Percentiles rank a stretch among this genome's conserved stretches.
phyloP scores from a whole-genome alignment of 768 basidiomycete species.

The Collybiopsis confluens region DNA sequence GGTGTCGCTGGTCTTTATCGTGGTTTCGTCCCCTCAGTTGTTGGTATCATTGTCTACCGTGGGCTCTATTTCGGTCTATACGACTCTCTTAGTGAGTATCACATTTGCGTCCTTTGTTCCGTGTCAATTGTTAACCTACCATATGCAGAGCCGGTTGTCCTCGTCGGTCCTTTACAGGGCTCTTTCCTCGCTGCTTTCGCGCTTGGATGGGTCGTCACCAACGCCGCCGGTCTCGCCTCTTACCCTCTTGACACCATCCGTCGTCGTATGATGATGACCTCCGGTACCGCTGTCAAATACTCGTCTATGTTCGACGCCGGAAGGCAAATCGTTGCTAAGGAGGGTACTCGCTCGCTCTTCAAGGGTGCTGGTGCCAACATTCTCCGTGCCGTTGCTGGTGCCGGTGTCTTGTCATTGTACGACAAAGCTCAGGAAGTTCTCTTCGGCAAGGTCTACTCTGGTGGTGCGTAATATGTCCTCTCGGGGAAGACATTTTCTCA shows the following conservation, averaged over 20 bases:
- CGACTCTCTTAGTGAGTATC: slow-evolving; percentile 57
- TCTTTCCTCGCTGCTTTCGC: slow-evolving; percentile 79
- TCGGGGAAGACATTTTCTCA: background rate
- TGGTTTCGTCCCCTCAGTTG: slow-evolving; percentile 83
- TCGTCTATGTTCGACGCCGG: slow-evolving; percentile 81
- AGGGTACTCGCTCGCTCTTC: slow-evolving; percentile 77
- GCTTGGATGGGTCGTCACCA: slow-evolving; percentile 84
- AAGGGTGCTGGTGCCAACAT: slow-evolving; percentile 86
- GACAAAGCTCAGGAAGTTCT: slow-evolving; percentile 95
- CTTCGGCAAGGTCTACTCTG: slow-evolving; percentile 99
- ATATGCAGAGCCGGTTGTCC: slow-evolving; percentile 69
- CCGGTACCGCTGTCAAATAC: slow-evolving; percentile 71
- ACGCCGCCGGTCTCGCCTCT: slow-evolving; percentile 79
- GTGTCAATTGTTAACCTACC: slow-evolving; percentile 19
- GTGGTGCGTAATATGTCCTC: slow-evolving; percentile 49
- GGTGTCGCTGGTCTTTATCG: slow-evolving; percentile 86
- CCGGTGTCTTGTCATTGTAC: slow-evolving; percentile 98
- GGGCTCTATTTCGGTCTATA: slow-evolving; percentile 83
- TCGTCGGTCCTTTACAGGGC: slow-evolving; percentile 73
- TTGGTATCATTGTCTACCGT: slow-evolving; percentile 85
- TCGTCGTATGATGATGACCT: slow-evolving; percentile 95
- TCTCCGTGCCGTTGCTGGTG: slow-evolving; percentile 96
- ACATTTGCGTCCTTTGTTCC: background rate
- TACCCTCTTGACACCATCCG: slow-evolving; percentile 72
- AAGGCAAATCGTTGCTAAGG: slow-evolving; percentile 66